Base-by-base conservation (phyloP, 257 asterid genomes). In the Lycium ferocissimum region DNA sequence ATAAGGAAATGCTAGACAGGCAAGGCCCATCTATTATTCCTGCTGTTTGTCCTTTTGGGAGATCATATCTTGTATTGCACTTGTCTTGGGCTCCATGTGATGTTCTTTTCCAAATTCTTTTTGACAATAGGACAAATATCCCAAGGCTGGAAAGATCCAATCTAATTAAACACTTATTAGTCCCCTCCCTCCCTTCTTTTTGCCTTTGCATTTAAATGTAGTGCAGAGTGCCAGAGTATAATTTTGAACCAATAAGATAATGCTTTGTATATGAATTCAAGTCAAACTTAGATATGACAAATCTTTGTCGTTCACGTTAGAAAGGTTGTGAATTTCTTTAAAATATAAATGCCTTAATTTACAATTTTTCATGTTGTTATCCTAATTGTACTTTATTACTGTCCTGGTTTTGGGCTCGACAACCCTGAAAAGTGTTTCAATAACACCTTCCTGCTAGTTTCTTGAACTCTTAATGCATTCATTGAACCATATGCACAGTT, bases 1-100 rank as follows among this genome's bases (percentile, higher is more conserved):
- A 61, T 83, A 83, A 58, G 83, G 85, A 47, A 85, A 54, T 88
- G 63, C 69, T 71, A 56, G 90, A 88, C 90, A 83, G 84, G 35
- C 35, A 76, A 80, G 88, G 62, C 51, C 88, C 86, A 35, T 70
- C 69, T 79, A 85, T 88, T 88, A 88, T 86, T 84, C 88, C 80
- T 84, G 70, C 47, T 88, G 89, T 71, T 80, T 86, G 87, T 88
- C 84, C 87, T 86, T 86, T 88, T 81, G 67, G 85, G 72, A 86
- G 81, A 86, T 81, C 84, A 58, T 82, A 70, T 70, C 85, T 82
- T 78, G 89, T 86, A 82, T 86, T 86, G 86, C 89, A 26, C 43
- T 86, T 88, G 69, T 88, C 91, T 84, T 84, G 89, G 91, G 91
- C 87, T 88, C 91, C 91, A 88, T 86, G 78, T 86, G 89, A 63